Percentiles rank a stretch among this genome's conserved stretches.
Evolutionary conservation across 306 rosid genomes (phyloP).

Genomic region (Inga oerstediana): DNA sequence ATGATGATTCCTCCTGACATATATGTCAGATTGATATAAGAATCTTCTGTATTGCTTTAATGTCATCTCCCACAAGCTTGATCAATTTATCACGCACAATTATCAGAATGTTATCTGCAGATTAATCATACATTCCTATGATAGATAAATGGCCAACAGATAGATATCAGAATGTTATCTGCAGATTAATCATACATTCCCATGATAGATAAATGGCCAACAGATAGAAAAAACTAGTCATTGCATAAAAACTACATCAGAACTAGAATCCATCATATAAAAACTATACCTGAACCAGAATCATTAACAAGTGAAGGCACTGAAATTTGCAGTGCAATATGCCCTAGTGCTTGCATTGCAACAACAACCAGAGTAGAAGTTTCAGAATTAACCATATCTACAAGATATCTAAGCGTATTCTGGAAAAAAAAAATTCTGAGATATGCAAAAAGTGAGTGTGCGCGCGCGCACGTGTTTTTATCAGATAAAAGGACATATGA

Average conservation of each 20-base stretch:
- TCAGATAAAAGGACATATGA: background rate
- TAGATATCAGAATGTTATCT: background rate
- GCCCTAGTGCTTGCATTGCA: slow-evolving; percentile 94
- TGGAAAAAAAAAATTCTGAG: slow-evolving; percentile 56
- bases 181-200: too few relatives aligned
- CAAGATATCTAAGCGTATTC: slow-evolving; percentile 65
- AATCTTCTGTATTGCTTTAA: too few relatives aligned
- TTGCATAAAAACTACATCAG: background rate
- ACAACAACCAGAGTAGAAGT: slow-evolving; percentile 72
- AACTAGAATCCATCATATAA: too few relatives aligned
- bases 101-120: too few relatives aligned
- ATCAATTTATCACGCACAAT: too few relatives aligned
- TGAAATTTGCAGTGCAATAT: slow-evolving; percentile 72
- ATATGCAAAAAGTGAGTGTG: slow-evolving; percentile 42
- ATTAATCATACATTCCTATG: background rate
- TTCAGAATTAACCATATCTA: slow-evolving; percentile 78
- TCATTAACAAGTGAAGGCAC: slow-evolving; percentile 63
- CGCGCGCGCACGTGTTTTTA: too few relatives aligned
- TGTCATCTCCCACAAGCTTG: too few relatives aligned
- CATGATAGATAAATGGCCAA: slow-evolving; percentile 2
- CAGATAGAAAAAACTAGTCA: slow-evolving; percentile 23
- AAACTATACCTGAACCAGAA: slow-evolving; percentile 63
- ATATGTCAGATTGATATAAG: too few relatives aligned
- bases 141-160: slow-evolving; percentile 22
- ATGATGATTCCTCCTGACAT: background rate